These are phyloP conservation scores for Colletotrichum sp. DNA, from an alignment of 2,329 filamentous ascomycete species.

Conservation along the genomic window DNA sequence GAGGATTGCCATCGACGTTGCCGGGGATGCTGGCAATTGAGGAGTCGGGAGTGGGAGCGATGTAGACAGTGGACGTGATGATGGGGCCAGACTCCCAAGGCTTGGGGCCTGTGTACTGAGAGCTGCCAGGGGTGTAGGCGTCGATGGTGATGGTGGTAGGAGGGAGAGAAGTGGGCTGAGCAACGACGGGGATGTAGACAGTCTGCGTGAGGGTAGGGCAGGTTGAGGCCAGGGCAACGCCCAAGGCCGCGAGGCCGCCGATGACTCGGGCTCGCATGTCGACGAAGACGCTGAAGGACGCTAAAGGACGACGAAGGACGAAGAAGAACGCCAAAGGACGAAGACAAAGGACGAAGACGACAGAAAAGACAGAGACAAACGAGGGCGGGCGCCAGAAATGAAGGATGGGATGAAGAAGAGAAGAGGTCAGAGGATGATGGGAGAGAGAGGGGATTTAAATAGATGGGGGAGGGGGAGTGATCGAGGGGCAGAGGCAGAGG, in stretches of 20 bases:
- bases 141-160: conserved; percentile 21
- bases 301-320: conserved; percentile 4
- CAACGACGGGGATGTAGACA: conserved; percentile 51
- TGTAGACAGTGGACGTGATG: neutral
- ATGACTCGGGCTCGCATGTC: conserved; percentile 44
- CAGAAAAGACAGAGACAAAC: conserved; percentile 9
- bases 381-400: neutral
- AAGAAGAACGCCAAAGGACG: neutral
- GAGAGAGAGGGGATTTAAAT: neutral
- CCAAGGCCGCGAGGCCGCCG: conserved; percentile 38
- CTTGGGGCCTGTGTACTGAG: conserved; percentile 22
- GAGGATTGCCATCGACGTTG: neutral
- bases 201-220: conserved; percentile 42
- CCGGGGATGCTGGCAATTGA: neutral
- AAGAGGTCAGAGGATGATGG: neutral
- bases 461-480: neutral
- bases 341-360: conserved; percentile 14
- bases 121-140: conserved; percentile 19
- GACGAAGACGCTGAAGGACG: conserved; percentile 11
- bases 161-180: conserved; percentile 19
- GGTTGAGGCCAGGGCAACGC: conserved; percentile 23
- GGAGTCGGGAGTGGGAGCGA: conserved; percentile 24
- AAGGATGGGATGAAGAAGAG: conserved; percentile 6
- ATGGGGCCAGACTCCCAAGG: conserved; percentile 18
- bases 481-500: neutral